Base-by-base conservation (phyloP, 768 basidiomycete species). In the Russula sp. region DNA sequence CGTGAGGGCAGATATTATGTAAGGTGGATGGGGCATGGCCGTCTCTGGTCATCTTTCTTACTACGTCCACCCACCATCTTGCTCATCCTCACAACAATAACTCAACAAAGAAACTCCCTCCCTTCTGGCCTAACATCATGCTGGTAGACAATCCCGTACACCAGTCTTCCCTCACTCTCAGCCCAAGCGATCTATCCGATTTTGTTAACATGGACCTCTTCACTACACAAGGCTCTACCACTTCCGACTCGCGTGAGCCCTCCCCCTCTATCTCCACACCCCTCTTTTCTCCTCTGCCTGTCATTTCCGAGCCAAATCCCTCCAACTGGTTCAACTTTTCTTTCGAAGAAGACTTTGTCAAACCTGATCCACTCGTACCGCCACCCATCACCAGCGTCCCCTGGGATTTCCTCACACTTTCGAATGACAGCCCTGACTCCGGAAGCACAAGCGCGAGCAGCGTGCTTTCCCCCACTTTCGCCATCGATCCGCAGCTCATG, bases 401-500 rank as follows among this genome's bases (percentile, higher is more conserved):
- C 47, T 73, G 70, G 71, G 76, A 78, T 71, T 80, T 82, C 67
- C 72, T 82, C 54, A 50, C 75, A 20, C 72, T 73, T 59, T 63
- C 72, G 48, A 72, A 71, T 52, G 67, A 67, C 44, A 67, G 67
- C 56, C 69, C 72, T 18, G 73, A 70, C 14, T 61, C 68, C 18
- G 54, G 59, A n/a, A 49, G 34, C 11, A 7, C 64, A 35, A 59
- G 60, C 2, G 44, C 70, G 3, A 55, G 65, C 11, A 54, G 48
- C 18, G 68, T 64, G 2, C 65, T 68, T 27, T 73, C 74, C 3
- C 71, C 74, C 10, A 61, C 75, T 50, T 77, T 81, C 34, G 75
- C 78, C 54, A 91, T 92, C 71, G 87, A 92, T 72, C 89, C 90
- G 0, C 86, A 87, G 73, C 84, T 91, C 61, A 85, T 91, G 61